These are phyloP conservation scores for Zygosaccharomyces gambellarensis DNA, from an alignment of 805 yeast species.

Conservation along the genomic window DNA sequence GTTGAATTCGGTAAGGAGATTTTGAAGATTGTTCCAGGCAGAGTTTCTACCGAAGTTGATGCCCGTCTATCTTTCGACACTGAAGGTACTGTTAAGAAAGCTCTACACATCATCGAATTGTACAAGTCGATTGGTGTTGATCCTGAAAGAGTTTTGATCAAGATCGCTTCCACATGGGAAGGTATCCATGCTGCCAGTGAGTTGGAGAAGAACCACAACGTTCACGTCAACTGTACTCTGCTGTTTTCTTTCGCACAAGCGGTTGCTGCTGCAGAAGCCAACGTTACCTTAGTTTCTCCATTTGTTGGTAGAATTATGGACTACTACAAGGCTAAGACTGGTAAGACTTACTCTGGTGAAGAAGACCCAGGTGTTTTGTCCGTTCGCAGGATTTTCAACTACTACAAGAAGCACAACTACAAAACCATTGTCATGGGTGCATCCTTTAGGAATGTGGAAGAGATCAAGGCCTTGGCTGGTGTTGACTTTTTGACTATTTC, in stretches of 20 bases:
- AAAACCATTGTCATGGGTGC: slow-evolving; percentile 99
- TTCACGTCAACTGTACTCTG: slow-evolving; percentile 93
- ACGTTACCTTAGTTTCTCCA: slow-evolving; percentile 93
- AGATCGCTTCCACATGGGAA: slow-evolving; percentile 97
- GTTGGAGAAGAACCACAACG: slow-evolving; percentile 82
- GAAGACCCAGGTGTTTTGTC: slow-evolving; percentile 93
- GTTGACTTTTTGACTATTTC: slow-evolving; percentile 93
- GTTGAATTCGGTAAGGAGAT: slow-evolving; percentile 96
- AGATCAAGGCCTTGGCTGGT: slow-evolving; percentile 95
- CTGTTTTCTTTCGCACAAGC: slow-evolving; percentile 96
- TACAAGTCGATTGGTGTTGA: slow-evolving; percentile 80
- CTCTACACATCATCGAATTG: slow-evolving; percentile 79
- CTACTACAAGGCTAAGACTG: slow-evolving; percentile 94
- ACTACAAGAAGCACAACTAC: slow-evolving; percentile 96
- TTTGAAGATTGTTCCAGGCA: slow-evolving; percentile 92
- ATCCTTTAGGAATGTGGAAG: slow-evolving; percentile 95
- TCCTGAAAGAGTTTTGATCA: slow-evolving; percentile 89
- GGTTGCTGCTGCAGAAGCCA: slow-evolving; percentile 98
- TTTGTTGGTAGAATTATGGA: slow-evolving; percentile 98
- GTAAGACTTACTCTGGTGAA: slow-evolving; percentile 73
- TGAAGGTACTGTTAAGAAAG: slow-evolving; percentile 90
- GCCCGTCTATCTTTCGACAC: slow-evolving; percentile 96
- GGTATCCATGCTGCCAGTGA: slow-evolving; percentile 99
- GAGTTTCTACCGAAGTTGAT: slow-evolving; percentile 98
- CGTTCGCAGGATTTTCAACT: slow-evolving; percentile 85